phyloP scores from a whole-genome alignment of 306 rosid genomes.

The Begonia masoniana region DNA sequence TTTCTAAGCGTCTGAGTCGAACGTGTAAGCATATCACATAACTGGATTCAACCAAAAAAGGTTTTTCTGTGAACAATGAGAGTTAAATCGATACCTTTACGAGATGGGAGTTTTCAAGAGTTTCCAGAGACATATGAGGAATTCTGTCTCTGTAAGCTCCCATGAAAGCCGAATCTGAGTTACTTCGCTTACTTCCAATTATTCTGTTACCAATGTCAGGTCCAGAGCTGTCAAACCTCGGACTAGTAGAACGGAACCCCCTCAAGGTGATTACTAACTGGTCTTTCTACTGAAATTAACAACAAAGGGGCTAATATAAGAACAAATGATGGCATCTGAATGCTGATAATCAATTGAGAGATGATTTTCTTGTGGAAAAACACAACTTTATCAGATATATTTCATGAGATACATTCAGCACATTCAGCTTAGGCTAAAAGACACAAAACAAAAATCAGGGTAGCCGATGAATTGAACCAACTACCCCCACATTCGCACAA shows the following conservation, averaged over 20 bases:
- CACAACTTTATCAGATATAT: too few species aligned
- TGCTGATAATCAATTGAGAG: too few species aligned
- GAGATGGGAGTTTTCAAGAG: slow-evolving; percentile 60
- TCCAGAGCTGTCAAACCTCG: slow-evolving; percentile 68
- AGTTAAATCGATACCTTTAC: slow-evolving; percentile 43
- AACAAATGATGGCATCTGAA: too few species aligned
- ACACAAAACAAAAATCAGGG: too few species aligned
- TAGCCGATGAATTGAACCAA: too few species aligned
- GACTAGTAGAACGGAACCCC: slow-evolving; percentile 86
- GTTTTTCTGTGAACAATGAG: slow-evolving; percentile 1
- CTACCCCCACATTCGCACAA: too few species aligned
- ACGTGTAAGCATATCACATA: slow-evolving; percentile 11
- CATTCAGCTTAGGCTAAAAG: too few species aligned
- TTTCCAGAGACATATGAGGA: slow-evolving; percentile 49
- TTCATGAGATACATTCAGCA: too few species aligned
- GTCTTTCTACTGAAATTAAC: slow-evolving; percentile 45
- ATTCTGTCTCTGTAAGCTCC: slow-evolving; percentile 62
- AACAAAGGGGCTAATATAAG: slow-evolving; percentile 6
- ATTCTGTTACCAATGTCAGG: slow-evolving; percentile 56
- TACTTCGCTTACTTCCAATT: slow-evolving; percentile 22
- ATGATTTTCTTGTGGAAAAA: too few species aligned
- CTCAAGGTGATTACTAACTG: slow-evolving; percentile 64
- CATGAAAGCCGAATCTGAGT: slow-evolving; percentile 68
- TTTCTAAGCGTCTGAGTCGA: slow-evolving; percentile 45
- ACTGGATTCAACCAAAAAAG: neutral